These are phyloP conservation scores for Exophiala oligosperma DNA, from an alignment of 2,329 filamentous ascomycete genomes.

Conservation along the genomic window DNA sequence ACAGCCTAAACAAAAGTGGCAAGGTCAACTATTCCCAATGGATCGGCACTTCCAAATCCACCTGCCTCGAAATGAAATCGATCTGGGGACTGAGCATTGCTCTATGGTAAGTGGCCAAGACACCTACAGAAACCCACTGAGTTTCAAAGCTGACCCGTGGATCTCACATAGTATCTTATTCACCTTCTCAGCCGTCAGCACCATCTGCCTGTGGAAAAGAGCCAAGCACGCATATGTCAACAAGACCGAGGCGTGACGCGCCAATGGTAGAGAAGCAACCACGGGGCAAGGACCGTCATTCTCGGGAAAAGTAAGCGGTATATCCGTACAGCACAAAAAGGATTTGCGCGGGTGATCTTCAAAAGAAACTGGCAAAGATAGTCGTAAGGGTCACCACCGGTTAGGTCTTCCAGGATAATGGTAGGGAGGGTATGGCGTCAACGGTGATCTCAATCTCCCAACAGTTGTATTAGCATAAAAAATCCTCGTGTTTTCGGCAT, in stretches of 20 bases:
- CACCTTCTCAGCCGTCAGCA: slow-evolving; percentile 61
- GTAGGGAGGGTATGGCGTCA: background rate
- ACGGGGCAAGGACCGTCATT: too few relatives aligned
- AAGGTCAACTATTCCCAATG: slow-evolving; percentile 53
- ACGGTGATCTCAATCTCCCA: background rate
- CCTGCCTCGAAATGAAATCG: slow-evolving; percentile 82
- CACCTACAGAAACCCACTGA: background rate
- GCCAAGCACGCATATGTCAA: slow-evolving; percentile 50
- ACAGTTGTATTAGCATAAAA: background rate
- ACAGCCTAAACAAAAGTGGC: slow-evolving; percentile 53
- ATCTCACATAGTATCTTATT: slow-evolving; percentile 58
- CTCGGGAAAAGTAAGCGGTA: background rate
- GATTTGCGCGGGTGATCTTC: too few relatives aligned
- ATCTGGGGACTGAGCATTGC: slow-evolving; percentile 85
- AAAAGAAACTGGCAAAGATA: background rate
- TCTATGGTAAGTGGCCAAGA: slow-evolving; percentile 58
- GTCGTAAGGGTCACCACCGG: background rate
- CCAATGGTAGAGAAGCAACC: background rate
- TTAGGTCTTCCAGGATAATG: background rate
- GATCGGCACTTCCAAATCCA: slow-evolving; percentile 61
- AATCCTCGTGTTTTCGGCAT: background rate
- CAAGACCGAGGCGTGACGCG: slow-evolving; percentile 49
- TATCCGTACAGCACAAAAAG: background rate
- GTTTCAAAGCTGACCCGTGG: slow-evolving; percentile 7
- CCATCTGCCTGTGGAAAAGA: slow-evolving; percentile 63